Evolutionary conservation across 441 rosid species (phyloP), one percentile per base, ranked within the genome.

Genomic region (Cnidoscolus chayamansa): DNA sequence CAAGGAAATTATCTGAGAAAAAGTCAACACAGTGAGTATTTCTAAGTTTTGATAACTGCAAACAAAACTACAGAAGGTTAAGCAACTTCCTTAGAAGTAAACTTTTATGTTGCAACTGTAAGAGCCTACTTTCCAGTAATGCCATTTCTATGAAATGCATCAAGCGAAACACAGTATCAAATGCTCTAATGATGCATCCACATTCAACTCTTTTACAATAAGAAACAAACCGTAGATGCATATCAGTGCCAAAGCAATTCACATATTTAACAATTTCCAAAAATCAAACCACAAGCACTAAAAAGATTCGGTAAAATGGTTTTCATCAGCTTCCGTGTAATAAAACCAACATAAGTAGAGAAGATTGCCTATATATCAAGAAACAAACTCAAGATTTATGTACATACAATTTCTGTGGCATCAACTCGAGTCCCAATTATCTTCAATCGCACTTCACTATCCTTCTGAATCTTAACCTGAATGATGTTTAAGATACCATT

Each of bases 381-480:
- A 25, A 25, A 25, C 25, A 25, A 25, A 25, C 25, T 25, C 25
- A 25, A 25, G 25, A 35, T 9, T 60, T 59, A 37, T 3, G 56
- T 9, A 73, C 90, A 0, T 88, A 92, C 97, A 68, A 90, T 94
- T 80, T 89, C 99, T 13, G 95, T 90, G 58, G 95, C 97, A 84
- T 92, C 98, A 9, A 94, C 97, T 30, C 97, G 83, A 70, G 95
- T 94, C 35, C 98, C 97, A 54, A 94, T 90, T 74, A 92, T 92
- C 94, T 94, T 94, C 68, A 94, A 77, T 47, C 96, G 88, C 68
- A 94, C 98, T 82, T 92, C 97, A 72, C 97, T 87, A 64, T 92
- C 98, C 75, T 90, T 92, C 67, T 89, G 98, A 79, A 94, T 94
- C 82, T 92, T 94, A 56, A 92, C 97, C 98, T 92, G 81, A 67